Evolutionary conservation across 208 protist genomes (phyloP).

Genomic region (Novymonas esmeraldas): DNA sequence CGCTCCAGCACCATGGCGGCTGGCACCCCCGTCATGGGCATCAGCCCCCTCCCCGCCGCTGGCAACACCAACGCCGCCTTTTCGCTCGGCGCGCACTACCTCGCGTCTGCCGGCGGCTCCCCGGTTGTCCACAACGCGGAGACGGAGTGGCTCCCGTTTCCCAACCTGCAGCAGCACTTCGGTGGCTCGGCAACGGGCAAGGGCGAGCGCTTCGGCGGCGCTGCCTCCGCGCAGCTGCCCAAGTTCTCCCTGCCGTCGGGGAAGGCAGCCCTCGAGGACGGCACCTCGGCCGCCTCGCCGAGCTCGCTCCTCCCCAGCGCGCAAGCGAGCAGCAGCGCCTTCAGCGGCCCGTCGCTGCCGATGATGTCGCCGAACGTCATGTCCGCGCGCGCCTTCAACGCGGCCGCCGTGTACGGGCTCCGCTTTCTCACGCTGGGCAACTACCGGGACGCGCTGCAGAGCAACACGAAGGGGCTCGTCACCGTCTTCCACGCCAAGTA

Average conservation of each 20-base stretch:
- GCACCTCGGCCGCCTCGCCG: background rate
- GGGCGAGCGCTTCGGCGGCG: background rate
- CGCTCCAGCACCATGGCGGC: background rate
- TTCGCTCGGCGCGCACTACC: background rate
- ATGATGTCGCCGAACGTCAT: constrained; percentile 24
- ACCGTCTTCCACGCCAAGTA: constrained; percentile 88
- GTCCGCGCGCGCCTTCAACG: constrained; percentile 25
- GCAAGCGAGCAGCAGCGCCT: constrained; percentile 2
- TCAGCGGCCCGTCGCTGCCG: background rate
- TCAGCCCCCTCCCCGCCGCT: background rate
- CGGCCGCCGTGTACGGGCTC: constrained; percentile 30
- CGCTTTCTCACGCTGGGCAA: constrained; percentile 62
- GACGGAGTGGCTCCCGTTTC: background rate
- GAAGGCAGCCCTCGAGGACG: background rate
- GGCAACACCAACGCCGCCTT: background rate
- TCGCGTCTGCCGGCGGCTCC: background rate
- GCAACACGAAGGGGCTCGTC: constrained; percentile 61
- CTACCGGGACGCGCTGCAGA: constrained; percentile 41
- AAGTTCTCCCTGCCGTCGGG: background rate
- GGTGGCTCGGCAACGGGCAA: background rate
- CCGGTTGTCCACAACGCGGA: background rate
- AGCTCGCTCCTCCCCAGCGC: background rate
- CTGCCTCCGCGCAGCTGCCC: background rate
- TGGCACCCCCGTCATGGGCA: background rate
- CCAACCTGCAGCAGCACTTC: background rate